phyloP scores from a whole-genome alignment of 1,139 yeast genomes.

The Lodderomyces elongisporus region DNA sequence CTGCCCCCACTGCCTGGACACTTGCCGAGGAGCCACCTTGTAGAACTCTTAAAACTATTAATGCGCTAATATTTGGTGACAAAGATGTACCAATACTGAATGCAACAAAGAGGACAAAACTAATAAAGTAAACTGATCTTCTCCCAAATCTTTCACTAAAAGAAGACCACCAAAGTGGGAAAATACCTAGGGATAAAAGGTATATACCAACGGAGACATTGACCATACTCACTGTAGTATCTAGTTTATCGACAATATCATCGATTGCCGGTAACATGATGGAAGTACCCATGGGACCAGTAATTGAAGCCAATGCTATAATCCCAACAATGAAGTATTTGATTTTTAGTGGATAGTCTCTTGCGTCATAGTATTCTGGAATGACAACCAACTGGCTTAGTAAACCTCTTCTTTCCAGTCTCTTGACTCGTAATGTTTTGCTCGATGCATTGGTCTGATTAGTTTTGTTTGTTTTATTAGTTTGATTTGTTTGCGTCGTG shows the following conservation, averaged over 20 bases:
- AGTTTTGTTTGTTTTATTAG: not conserved
- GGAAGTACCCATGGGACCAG: conserved; percentile 92
- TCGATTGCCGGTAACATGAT: conserved; percentile 76
- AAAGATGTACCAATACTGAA: conserved; percentile 72
- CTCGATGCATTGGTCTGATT: conserved; percentile 9
- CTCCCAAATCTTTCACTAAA: conserved; percentile 74
- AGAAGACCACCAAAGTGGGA: conserved; percentile 89
- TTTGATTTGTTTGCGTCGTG: not conserved
- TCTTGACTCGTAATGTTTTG: conserved; percentile 32
- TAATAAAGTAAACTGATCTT: conserved; percentile 63
- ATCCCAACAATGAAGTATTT: conserved; percentile 57
- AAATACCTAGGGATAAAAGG: conserved; percentile 65
- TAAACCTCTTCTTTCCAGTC: conserved; percentile 48
- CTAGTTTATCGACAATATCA: conserved; percentile 48
- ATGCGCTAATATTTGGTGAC: conserved; percentile 54
- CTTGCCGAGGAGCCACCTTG: conserved; percentile 82
- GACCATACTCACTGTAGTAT: conserved; percentile 57
- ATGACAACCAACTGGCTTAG: conserved; percentile 48
- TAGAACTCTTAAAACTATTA: conserved; percentile 65
- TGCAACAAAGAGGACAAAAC: conserved; percentile 58
- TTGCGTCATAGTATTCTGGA: conserved; percentile 72
- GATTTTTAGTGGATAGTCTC: conserved; percentile 48
- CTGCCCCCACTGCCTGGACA: conserved; percentile 89
- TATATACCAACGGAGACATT: conserved; percentile 80
- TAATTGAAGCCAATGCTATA: conserved; percentile 68